Percentiles rank a stretch among this genome's conserved stretches.
These are phyloP conservation scores for Acorus gramineus DNA, from an alignment of 106 monocot genomes.

Conservation along the genomic window DNA sequence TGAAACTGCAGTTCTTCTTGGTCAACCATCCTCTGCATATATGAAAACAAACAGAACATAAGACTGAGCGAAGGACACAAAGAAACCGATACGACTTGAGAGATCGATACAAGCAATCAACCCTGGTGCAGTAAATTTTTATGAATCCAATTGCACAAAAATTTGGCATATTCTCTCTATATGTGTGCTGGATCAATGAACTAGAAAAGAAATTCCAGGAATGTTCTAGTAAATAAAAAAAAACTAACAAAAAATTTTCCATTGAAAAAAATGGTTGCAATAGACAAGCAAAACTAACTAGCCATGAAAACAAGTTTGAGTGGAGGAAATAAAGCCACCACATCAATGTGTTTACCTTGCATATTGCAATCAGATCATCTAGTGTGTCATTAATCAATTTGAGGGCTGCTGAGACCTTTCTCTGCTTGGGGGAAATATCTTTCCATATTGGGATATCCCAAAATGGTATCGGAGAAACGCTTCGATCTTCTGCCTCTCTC, in stretches of 20 bases:
- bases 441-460: slow-evolving; percentile 99
- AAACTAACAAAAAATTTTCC: too few relatives aligned
- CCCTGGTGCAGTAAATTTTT: too few relatives aligned
- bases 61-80: not conserved
- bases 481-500: slow-evolving; percentile 83
- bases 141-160: too few relatives aligned
- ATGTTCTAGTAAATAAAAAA: too few relatives aligned
- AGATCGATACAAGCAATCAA: too few relatives aligned
- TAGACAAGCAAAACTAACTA: too few relatives aligned
- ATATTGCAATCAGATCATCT: slow-evolving; percentile 71
- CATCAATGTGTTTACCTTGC: slow-evolving; percentile 50
- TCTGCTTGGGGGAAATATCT: slow-evolving; percentile 87
- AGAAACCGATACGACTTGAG: not conserved
- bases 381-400: slow-evolving; percentile 66
- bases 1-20: slow-evolving; percentile 89
- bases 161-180: too few relatives aligned
- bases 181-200: too few relatives aligned
- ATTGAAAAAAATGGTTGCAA: too few relatives aligned
- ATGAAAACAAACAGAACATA: not conserved
- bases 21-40: slow-evolving; percentile 81
- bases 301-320: not conserved
- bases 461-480: slow-evolving; percentile 82
- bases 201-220: too few relatives aligned
- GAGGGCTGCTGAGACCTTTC: slow-evolving; percentile 70
- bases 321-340: not conserved